These are phyloP conservation scores for Heliamphora pulchella DNA, from an alignment of 179 eudicot species.

Conservation along the genomic window DNA sequence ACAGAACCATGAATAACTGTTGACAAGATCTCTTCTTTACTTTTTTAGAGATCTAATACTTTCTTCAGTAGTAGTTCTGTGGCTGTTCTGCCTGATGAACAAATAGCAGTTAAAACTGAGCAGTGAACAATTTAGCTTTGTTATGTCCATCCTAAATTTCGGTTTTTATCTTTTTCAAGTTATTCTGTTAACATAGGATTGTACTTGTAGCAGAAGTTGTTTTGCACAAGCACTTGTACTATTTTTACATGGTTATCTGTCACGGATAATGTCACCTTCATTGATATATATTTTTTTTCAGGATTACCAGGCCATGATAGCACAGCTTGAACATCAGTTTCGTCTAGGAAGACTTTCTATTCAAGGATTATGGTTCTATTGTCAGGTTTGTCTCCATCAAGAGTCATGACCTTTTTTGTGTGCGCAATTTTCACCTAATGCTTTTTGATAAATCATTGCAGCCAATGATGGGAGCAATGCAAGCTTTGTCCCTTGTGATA, in stretches of 20 bases:
- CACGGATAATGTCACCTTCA: conserved; percentile 3
- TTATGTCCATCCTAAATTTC: background rate
- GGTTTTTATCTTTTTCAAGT: background rate
- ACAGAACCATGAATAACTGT: background rate
- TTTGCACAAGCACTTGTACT: background rate
- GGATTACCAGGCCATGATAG: conserved; percentile 99
- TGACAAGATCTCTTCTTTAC: background rate
- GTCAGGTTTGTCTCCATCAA: conserved; percentile 53
- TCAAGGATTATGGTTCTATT: conserved; percentile 95
- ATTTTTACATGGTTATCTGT: background rate
- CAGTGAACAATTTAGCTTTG: background rate
- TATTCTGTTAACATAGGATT: background rate
- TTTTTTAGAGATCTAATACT: background rate
- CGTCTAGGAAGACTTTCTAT: conserved; percentile 77
- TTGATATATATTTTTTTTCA: conserved; percentile 23
- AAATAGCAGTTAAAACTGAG: background rate
- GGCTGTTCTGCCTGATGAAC: background rate
- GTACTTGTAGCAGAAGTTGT: background rate
- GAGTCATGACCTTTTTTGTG: conserved; percentile 8
- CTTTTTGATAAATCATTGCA: conserved; percentile 22
- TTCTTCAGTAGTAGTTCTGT: too few species aligned
- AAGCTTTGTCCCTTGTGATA: conserved; percentile 70
- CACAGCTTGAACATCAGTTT: conserved; percentile 98
- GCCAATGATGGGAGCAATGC: conserved; percentile 95
- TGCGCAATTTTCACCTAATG: background rate